Conservation (phyloP, 2,329 filamentous ascomycete genomes). For the Cladosporium colombiae region DNA sequence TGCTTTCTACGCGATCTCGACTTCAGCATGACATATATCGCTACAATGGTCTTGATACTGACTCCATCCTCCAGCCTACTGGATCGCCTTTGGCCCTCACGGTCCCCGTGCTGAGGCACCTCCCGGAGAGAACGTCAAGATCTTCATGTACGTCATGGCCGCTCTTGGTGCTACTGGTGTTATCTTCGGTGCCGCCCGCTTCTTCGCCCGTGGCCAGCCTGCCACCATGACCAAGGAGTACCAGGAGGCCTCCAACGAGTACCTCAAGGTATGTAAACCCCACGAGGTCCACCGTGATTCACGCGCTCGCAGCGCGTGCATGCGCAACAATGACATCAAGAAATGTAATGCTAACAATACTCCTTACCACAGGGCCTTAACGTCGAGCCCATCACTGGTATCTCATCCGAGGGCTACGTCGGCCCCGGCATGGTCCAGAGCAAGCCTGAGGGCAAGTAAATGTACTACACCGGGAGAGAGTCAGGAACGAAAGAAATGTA, state of each 20-base stretch:
- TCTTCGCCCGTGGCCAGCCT: constrained; percentile 71
- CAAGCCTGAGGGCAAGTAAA: constrained; percentile 33
- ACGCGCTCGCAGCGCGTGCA: background rate
- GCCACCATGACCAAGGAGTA: constrained; percentile 95
- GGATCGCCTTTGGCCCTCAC: constrained; percentile 96
- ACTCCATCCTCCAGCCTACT: constrained; percentile 72
- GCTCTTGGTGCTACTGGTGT: constrained; percentile 67
- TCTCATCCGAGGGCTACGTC: constrained; percentile 74
- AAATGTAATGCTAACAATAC: constrained; percentile 21
- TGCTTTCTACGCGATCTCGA: background rate
- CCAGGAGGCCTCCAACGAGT: constrained; percentile 94
- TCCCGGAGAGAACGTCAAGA: constrained; percentile 79
- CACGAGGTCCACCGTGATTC: background rate
- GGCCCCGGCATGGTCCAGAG: constrained; percentile 75
- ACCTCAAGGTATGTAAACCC: constrained; percentile 72
- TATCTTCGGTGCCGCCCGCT: constrained; percentile 72
- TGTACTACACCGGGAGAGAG: constrained; percentile 2
- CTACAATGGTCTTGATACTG: background rate
- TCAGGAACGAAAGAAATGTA: constrained; percentile 18
- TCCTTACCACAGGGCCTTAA: constrained; percentile 66
- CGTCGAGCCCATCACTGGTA: constrained; percentile 82
- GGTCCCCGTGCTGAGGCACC: constrained; percentile 82
- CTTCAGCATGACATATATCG: background rate
- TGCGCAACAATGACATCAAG: background rate
- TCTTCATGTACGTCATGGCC: constrained; percentile 71